Evolutionary conservation across 2,329 filamentous ascomycete species (phyloP), one percentile per base, ranked within the genome.

Genomic region (Colletotrichum viniferum): DNA sequence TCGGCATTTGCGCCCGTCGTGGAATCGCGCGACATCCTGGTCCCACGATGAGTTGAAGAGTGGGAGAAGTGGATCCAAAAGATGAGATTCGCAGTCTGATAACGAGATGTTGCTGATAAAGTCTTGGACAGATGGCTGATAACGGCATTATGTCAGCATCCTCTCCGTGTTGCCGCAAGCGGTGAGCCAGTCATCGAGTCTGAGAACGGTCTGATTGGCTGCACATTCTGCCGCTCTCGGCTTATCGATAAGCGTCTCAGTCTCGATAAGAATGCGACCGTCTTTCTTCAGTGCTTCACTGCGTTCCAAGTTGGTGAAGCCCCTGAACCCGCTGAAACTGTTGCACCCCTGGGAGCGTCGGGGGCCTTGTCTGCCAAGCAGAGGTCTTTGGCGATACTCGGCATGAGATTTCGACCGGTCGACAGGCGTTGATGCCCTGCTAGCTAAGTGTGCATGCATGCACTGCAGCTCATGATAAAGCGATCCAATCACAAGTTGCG

Each of bases 11-110:
- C 66, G 66, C 48, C 48, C 32, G 36, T 60, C 24, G 66, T 69
- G 48, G 66, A 69, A 36, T 69, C 66, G 66, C 66, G 66, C 66
- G 66, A 69, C 66, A 69, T 69, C 30, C 65, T 68, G 65, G 52
- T 68, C 65, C 66, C 66, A 69, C 66, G 55, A 69, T 67, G 66
- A 60, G 61, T 63, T 63, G 61, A 38, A 63, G 65, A 60, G 65
- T 55, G 64, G 21, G 48, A 36, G 32, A 58, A 68, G 66, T 69
- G 34, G 55, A 48, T 60, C 55, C 55, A 36, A n/a, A 26, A 48
- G 34, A 1, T 32, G 66, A 69, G 24, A 55, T 60, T 61, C 58
- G 26, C 56, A 32, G 26, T 32, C 9, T 30, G 26, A 28, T 18
- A 26, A 60, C 56, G 26, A 14, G 32, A 69, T 38, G 18, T 60